Conservation (phyloP, 768 basidiomycete species). For the Boletus rubroflammeus region DNA sequence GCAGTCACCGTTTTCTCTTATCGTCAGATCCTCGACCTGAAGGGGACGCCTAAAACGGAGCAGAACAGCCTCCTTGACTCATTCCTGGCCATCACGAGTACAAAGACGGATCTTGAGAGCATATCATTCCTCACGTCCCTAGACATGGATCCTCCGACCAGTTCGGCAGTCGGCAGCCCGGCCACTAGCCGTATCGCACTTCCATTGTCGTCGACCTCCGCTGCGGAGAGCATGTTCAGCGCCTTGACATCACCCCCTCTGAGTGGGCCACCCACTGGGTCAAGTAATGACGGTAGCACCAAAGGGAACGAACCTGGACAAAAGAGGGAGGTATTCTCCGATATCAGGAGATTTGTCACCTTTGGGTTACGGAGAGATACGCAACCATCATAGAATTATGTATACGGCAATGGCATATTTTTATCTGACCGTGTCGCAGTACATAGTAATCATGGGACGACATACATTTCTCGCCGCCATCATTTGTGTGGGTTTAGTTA, state of each 20-base stretch:
- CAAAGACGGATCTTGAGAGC: slow-evolving; percentile 80
- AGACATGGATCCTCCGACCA: slow-evolving; percentile 88
- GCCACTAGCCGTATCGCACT: slow-evolving; percentile 59
- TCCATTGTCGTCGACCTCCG: slow-evolving; percentile 36
- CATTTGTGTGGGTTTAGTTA: slow-evolving; percentile 1
- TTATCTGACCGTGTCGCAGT: background rate
- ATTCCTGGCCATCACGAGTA: slow-evolving; percentile 91
- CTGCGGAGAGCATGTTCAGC: slow-evolving; percentile 54
- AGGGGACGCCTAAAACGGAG: slow-evolving; percentile 81
- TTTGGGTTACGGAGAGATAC: slow-evolving; percentile 82
- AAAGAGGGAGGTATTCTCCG: slow-evolving; percentile 81
- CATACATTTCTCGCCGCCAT: slow-evolving; percentile 7
- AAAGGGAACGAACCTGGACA: slow-evolving; percentile 42
- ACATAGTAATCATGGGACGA: background rate
- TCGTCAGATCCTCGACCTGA: slow-evolving; percentile 86
- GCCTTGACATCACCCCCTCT: slow-evolving; percentile 57
- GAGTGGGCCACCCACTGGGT: slow-evolving; percentile 61
- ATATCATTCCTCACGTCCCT: slow-evolving; percentile 90
- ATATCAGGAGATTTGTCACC: slow-evolving; percentile 82
- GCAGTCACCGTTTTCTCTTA: slow-evolving; percentile 5
- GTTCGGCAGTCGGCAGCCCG: slow-evolving; percentile 60
- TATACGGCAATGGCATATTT: background rate
- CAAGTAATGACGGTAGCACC: slow-evolving; percentile 42
- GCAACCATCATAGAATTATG: slow-evolving; percentile 21
- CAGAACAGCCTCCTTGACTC: slow-evolving; percentile 90